Evolutionary conservation across 768 basidiomycete genomes (phyloP), one percentile per base, ranked within the genome.

Genomic region (Lyophyllum shimeji): DNA sequence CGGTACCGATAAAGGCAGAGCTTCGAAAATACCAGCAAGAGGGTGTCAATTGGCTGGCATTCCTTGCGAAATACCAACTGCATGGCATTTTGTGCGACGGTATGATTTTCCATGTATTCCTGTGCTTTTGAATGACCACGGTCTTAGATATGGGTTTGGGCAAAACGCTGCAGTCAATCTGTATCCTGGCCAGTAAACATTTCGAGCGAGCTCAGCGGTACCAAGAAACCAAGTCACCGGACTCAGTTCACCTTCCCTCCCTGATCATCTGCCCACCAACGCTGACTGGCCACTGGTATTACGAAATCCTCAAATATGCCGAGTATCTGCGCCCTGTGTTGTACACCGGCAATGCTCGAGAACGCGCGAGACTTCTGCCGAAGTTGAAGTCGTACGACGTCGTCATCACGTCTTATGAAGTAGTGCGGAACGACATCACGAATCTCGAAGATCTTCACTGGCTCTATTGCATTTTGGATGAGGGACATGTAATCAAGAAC

Each of bases 401-500:
- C n/a, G 87, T 99, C 60, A 90, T 99, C 62, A 95, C 93, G 15
- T 98, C 97, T 0, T 99, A 99, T 71, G 97, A 99, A 71, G 91
- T 96, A 18, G 93, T 98, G 25, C 87, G 97, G 39, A 97, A 97
- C 71, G 97, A 99, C 69, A 89, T 97, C 51, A 68, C 80, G 15
- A 86, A 80, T 61, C 75, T 98, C 20, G 81, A 87, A 63, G 77
- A 80, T 44, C 66, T 90, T 60, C 84, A 86, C 64, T 99, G 94
- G 93, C 80, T 97, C 39, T 99, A 96, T 69, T 98, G 95, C 72
- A 88, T 98, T 40, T 82, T 99, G 52, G 97, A 99, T 67, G 97
- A 99, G 74, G 97, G 97, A 0, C 97, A 99, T 71, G 85, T 98
- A 61, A 98, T 99, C 74, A 98, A 98, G 80, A 99, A 98, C 67